phyloP scores from a whole-genome alignment of 1,284 basidiomycete genomes.

The Hemileia vastatrix region DNA sequence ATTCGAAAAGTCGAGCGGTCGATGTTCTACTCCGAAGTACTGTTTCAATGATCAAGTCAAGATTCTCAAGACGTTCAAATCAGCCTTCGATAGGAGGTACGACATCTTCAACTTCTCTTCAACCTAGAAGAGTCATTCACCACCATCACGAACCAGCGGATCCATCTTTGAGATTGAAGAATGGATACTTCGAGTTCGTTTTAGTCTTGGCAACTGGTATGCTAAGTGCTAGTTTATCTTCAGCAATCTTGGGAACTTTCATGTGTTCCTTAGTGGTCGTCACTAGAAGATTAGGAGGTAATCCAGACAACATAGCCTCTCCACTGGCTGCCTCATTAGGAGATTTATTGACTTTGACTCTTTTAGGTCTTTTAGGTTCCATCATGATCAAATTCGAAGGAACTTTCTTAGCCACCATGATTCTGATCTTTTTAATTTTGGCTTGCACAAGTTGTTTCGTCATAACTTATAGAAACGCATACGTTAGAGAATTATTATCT shows the following conservation, averaged over 20 bases:
- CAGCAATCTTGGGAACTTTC: conserved; percentile 74
- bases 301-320: conserved; percentile 93
- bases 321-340: conserved; percentile 86
- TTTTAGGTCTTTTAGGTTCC: conserved; percentile 43
- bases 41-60: conserved; percentile 14
- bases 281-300: conserved; percentile 62
- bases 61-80: conserved; percentile 23
- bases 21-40: neutral
- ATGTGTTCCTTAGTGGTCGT: conserved; percentile 78
- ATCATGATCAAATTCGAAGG: conserved; percentile 43
- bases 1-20: conserved; percentile 10
- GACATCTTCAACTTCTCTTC: conserved; percentile 36
- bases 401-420: conserved; percentile 45
- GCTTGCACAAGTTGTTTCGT: conserved; percentile 54
- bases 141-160: conserved; percentile 40
- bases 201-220: conserved; percentile 83
- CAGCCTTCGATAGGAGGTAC: conserved; percentile 30
- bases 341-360: conserved; percentile 68
- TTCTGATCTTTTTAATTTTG: conserved; percentile 58
- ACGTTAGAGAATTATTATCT: conserved; percentile 61
- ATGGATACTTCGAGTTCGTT: conserved; percentile 53
- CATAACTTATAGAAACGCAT: conserved; percentile 54
- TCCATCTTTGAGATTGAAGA: conserved; percentile 36
- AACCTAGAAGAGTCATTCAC: conserved; percentile 37
- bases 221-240: conserved; percentile 72